Conservation (phyloP, 208 protist species). For the Crithidia sp. region DNA sequence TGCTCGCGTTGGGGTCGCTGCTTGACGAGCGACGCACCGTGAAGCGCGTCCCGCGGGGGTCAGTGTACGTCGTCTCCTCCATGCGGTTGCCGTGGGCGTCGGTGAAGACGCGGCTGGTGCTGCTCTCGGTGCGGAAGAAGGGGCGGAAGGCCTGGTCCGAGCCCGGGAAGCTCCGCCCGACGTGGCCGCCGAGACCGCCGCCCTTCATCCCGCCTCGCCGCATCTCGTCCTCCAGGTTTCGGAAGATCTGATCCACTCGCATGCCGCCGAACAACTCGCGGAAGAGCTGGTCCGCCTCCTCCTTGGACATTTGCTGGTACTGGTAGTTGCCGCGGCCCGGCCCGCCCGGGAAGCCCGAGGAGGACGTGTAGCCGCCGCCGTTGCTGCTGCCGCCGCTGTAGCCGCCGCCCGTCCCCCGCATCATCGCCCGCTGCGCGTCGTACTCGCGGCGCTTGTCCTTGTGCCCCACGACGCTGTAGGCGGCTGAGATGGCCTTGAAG, state of each 20-base stretch:
- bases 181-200: conserved; percentile 36
- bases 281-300: conserved; percentile 86
- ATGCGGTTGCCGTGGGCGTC: conserved; percentile 82
- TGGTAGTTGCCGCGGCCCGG: conserved; percentile 23
- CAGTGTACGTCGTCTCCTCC: conserved; percentile 81
- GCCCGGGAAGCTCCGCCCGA: conserved; percentile 45
- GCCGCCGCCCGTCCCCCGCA: conserved; percentile 30
- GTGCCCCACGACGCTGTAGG: conserved; percentile 85
- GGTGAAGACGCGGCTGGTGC: conserved; percentile 52
- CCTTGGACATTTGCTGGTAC: conserved; percentile 88
- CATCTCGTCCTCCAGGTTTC: conserved; percentile 82
- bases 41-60: conserved; percentile 67
- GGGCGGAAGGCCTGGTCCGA: conserved; percentile 61
- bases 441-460: conserved; percentile 81
- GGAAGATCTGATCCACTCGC: conserved; percentile 88
- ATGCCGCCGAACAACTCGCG: conserved; percentile 87
- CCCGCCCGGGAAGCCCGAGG: conserved; percentile 24
- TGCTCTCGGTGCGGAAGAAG: conserved; percentile 61
- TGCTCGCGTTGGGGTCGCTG: conserved; percentile 69
- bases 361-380: not conserved
- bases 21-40: conserved; percentile 72
- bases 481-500: conserved; percentile 88
- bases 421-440: conserved; percentile 59
- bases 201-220: conserved; percentile 39
- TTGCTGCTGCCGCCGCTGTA: conserved; percentile 10